phyloP scores from a whole-genome alignment of 805 yeast genomes.

The Myxozyma neotropica region DNA sequence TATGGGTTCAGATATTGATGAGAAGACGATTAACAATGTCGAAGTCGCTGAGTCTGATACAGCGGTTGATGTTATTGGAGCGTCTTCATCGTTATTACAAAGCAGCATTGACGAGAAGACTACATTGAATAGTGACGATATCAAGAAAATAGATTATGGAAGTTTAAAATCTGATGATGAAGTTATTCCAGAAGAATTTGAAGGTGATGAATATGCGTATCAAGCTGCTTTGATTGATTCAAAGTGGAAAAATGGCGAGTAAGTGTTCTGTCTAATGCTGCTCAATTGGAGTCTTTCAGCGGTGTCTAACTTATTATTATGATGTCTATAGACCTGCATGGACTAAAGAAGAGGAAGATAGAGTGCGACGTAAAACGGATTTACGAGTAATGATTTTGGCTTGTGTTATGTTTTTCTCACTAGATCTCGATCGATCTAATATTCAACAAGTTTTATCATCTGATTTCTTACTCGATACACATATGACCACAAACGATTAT shows the following conservation, averaged over 20 bases:
- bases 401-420: constrained; percentile 57
- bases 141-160: constrained; percentile 2
- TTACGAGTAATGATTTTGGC: constrained; percentile 57
- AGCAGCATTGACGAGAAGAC: background rate
- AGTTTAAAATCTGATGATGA: background rate
- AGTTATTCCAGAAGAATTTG: background rate
- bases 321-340: constrained; percentile 46
- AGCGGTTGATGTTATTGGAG: constrained; percentile 10
- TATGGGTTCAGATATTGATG: constrained; percentile 10
- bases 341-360: constrained; percentile 55
- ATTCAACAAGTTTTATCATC: constrained; percentile 58
- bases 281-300: no score
- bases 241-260: constrained; percentile 27
- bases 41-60: background rate
- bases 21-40: constrained; percentile 3
- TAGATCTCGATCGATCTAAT: constrained; percentile 60
- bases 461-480: constrained; percentile 53
- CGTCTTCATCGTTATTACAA: background rate
- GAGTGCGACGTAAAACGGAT: constrained; percentile 55
- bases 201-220: constrained; percentile 21
- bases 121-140: background rate
- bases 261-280: background rate
- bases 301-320: no score
- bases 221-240: constrained; percentile 23
- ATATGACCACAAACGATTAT: constrained; percentile 56